These are phyloP conservation scores for Tulasnella sp. DNA, from an alignment of 768 basidiomycete species.

Conservation along the genomic window DNA sequence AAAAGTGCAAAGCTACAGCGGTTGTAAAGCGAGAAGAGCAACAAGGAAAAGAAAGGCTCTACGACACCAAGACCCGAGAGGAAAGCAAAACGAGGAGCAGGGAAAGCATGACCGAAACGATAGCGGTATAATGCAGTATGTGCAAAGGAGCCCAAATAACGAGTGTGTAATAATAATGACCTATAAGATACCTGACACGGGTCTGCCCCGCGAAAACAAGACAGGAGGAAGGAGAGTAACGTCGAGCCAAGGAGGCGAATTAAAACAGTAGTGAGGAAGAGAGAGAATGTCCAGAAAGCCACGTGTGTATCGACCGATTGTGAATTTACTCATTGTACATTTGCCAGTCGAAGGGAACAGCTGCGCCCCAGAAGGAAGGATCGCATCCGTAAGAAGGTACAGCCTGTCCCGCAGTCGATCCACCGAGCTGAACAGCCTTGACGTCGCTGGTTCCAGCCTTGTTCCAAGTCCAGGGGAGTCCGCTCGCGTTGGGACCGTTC, in stretches of 20 bases:
- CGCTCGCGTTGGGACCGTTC: constrained; percentile 52
- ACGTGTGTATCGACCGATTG: neutral
- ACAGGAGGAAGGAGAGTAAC: neutral
- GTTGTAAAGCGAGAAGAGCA: constrained; percentile 1
- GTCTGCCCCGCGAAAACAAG: neutral
- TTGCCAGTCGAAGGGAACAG: constrained; percentile 69
- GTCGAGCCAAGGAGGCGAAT: neutral
- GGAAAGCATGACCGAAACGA: neutral
- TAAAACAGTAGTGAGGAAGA: neutral
- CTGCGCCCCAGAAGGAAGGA: constrained; percentile 63
- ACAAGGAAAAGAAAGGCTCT: neutral
- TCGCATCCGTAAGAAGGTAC: constrained; percentile 56
- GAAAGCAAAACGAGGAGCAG: neutral
- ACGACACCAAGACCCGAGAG: neutral
- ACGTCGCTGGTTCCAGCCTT: constrained; percentile 51
- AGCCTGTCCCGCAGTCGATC: constrained; percentile 43
- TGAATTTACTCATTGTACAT: constrained; percentile 40
- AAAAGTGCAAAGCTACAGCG: neutral
- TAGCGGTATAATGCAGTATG: neutral
- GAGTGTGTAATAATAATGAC: constrained; percentile 2
- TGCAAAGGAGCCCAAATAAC: neutral
- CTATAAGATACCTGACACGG: neutral
- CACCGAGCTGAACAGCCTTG: constrained; percentile 60
- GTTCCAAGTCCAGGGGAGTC: constrained; percentile 49
- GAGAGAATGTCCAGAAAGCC: neutral